phyloP scores from a whole-genome alignment of 257 asterid species.

The Gentiana macrophylla region DNA sequence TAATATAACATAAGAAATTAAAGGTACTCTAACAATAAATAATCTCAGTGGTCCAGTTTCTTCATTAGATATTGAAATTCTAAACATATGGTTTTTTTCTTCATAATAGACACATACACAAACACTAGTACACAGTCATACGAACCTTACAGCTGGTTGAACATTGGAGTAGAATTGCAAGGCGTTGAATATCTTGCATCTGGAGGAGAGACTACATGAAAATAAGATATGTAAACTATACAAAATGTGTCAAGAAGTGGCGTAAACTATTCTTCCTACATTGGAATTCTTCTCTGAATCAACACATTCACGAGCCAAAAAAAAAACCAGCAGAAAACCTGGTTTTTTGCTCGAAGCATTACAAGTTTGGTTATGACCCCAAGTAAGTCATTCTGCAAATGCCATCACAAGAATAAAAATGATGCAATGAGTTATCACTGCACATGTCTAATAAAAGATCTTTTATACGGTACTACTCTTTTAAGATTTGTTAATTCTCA shows the following conservation, averaged over 20 bases:
- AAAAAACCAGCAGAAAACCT: slow-evolving; percentile 32
- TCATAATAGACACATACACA: background rate
- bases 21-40: slow-evolving; percentile 2
- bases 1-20: slow-evolving; percentile 14
- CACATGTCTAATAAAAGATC: too few relatives aligned
- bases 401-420: background rate
- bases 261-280: background rate
- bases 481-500: too few relatives aligned
- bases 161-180: slow-evolving; percentile 74
- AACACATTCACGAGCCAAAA: background rate
- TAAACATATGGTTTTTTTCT: background rate
- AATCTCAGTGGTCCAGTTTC: background rate
- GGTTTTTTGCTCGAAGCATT: slow-evolving; percentile 97
- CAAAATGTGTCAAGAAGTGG: background rate
- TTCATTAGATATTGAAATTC: too few relatives aligned
- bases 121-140: background rate
- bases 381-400: slow-evolving; percentile 78
- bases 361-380: slow-evolving; percentile 89
- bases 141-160: slow-evolving; percentile 85
- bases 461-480: too few relatives aligned
- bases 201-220: slow-evolving; percentile 81
- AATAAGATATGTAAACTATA: background rate
- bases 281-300: slow-evolving; percentile 9
- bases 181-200: slow-evolving; percentile 95
- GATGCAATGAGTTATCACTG: too few relatives aligned